Evolutionary conservation across 495 filamentous ascomycete genomes (phyloP), one percentile per base, ranked within the genome.

Genomic region (Lentithecium fluviatile): DNA sequence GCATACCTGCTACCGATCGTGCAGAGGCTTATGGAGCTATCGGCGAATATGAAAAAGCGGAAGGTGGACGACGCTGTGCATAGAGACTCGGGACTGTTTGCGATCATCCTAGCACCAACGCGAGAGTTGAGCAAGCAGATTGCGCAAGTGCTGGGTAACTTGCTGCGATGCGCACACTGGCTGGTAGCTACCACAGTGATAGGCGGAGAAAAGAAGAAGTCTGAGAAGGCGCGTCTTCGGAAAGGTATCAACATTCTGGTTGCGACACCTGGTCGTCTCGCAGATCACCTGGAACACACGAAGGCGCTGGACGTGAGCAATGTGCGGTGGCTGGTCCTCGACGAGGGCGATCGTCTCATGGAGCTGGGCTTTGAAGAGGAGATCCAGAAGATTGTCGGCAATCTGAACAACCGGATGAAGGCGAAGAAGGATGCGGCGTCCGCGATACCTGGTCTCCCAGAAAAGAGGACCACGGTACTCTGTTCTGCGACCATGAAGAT

Each of bases 401-500:
- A 89, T 69, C 85, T 96, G 63, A 79, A 85, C 51, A 63, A 77
- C 45, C 76, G 81, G 29, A 72, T 76, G 79, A 40, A 72, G 58
- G 67, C 49, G 36, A 48, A 46, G 48, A 79, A 43, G 62, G 77
- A 37, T 55, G 66, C 29, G 47, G 81, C 74, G 65, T 77, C 56
- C 23, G 58, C 56, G 19, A 70, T 73, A 10, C 64, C 69, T 52
- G 83, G 77, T 6, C 76, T 98, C 6, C 95, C 95, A 0, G 77
- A 80, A 24, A 82, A 85, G 60, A 79, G 94, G 58, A 89, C 89
- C 0, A 97, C 92, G 0, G 81, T 96, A n/a, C 79, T 98, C 7
- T 97, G 94, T 71, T 97, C 91, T 6, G 94, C 94, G 10, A 98
- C 94, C 0, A 87, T 98, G 85, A 96, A 96, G 76, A 90, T 94